These are phyloP conservation scores for Fusarium stilboides DNA, from an alignment of 2,329 filamentous ascomycete species.

Conservation along the genomic window DNA sequence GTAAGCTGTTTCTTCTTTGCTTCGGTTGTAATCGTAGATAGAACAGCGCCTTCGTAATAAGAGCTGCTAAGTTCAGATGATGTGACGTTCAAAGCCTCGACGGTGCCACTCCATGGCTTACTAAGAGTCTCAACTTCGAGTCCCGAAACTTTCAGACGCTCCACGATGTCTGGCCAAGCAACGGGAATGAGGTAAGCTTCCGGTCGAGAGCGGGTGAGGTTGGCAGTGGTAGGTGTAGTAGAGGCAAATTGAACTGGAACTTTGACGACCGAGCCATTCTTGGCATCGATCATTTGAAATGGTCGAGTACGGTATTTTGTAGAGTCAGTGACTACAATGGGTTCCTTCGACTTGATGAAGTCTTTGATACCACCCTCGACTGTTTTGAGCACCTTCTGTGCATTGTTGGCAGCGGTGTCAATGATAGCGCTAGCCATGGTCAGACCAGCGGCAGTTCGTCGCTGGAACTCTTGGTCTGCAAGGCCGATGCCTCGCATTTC, in stretches of 20 bases:
- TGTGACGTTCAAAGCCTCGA: slow-evolving; percentile 50
- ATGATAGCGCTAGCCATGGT: slow-evolving; percentile 50
- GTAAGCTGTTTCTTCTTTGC: slow-evolving; percentile 34
- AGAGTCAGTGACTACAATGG: slow-evolving; percentile 51
- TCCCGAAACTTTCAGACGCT: slow-evolving; percentile 47
- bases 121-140: slow-evolving; percentile 47
- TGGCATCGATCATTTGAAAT: slow-evolving; percentile 49
- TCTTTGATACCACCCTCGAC: slow-evolving; percentile 47
- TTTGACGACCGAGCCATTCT: slow-evolving; percentile 48
- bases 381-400: slow-evolving; percentile 46
- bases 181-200: slow-evolving; percentile 52
- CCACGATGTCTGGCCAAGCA: slow-evolving; percentile 50
- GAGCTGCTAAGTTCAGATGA: slow-evolving; percentile 35
- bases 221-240: slow-evolving; percentile 48
- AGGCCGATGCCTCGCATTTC: slow-evolving; percentile 53
- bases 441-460: slow-evolving; percentile 49
- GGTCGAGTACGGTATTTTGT: slow-evolving; percentile 36
- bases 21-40: slow-evolving; percentile 44
- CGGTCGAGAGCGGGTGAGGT: slow-evolving; percentile 51
- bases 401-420: slow-evolving; percentile 51
- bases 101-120: slow-evolving; percentile 44
- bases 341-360: slow-evolving; percentile 49
- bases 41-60: slow-evolving; percentile 51
- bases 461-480: slow-evolving; percentile 52
- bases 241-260: slow-evolving; percentile 51